Percentiles rank a stretch among this genome's conserved stretches.
Evolutionary conservation across 2,329 filamentous ascomycete species (phyloP).

Genomic region (Beauveria asiatica): DNA sequence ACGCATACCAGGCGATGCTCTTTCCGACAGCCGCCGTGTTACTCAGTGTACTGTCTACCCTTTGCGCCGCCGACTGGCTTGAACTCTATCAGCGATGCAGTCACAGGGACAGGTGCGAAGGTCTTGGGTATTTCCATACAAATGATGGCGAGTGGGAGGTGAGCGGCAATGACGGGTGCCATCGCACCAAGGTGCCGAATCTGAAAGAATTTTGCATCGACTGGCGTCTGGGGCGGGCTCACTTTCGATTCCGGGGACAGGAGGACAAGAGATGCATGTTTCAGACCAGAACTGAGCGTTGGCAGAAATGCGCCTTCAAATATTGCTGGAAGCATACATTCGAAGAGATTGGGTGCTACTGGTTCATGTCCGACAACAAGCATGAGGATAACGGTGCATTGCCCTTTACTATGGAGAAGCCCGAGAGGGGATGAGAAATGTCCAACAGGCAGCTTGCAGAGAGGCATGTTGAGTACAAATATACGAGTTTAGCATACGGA

Average conservation of each 20-base stretch:
- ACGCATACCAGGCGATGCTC: neutral
- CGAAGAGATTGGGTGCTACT: neutral
- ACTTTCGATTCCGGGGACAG: constrained; percentile 11
- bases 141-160: constrained; percentile 4
- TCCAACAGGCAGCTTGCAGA: neutral
- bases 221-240: constrained; percentile 1
- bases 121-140: constrained; percentile 20
- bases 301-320: neutral
- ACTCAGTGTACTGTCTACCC: neutral
- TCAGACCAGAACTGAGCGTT: neutral
- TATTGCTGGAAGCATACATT: neutral
- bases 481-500: no score
- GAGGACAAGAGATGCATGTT: constrained; percentile 10
- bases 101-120: neutral
- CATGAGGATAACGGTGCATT: constrained; percentile 9
- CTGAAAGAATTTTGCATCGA: constrained; percentile 12
- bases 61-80: neutral
- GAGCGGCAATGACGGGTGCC: constrained; percentile 11
- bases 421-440: neutral
- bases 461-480: no score
- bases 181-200: constrained; percentile 9
- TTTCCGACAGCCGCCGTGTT: neutral
- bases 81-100: neutral
- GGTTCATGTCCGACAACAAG: neutral
- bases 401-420: neutral